Conservation (phyloP, 441 rosid genomes). For the Corymbia calophylla region DNA sequence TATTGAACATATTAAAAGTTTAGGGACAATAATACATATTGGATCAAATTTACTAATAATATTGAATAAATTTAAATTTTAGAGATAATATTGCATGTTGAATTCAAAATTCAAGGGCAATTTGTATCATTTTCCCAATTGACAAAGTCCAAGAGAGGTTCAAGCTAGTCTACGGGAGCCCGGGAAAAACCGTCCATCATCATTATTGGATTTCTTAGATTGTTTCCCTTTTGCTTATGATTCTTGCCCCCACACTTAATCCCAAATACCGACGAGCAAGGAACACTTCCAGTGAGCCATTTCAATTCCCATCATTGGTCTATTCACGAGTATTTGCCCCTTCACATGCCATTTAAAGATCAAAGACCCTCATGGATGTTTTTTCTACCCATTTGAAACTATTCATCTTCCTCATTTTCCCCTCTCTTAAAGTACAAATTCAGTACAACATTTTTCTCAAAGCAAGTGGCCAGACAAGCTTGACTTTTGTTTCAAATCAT, state of each 20-base stretch:
- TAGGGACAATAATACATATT: too few relatives aligned
- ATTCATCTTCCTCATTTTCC: background rate
- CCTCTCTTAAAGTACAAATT: background rate
- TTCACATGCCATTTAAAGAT: background rate
- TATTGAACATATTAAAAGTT: too few relatives aligned
- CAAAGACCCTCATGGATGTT: background rate
- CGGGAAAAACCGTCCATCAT: background rate
- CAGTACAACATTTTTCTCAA: background rate
- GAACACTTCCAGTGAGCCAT: background rate
- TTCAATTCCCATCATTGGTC: background rate
- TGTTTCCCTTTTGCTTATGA: background rate
- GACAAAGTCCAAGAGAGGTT: background rate
- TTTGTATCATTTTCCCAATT: background rate
- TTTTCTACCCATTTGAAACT: background rate
- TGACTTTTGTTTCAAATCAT: background rate
- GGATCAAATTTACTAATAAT: too few relatives aligned
- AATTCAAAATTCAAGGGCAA: rapidly evolving
- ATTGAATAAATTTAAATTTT: background rate
- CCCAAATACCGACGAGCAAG: background rate
- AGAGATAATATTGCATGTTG: rapidly evolving
- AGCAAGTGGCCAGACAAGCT: background rate
- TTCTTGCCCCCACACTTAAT: background rate
- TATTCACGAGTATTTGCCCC: background rate
- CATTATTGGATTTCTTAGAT: background rate
- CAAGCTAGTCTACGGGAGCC: background rate